phyloP scores from a whole-genome alignment of 139 green algal genomes.

The Monoraphidium neglectum region DNA sequence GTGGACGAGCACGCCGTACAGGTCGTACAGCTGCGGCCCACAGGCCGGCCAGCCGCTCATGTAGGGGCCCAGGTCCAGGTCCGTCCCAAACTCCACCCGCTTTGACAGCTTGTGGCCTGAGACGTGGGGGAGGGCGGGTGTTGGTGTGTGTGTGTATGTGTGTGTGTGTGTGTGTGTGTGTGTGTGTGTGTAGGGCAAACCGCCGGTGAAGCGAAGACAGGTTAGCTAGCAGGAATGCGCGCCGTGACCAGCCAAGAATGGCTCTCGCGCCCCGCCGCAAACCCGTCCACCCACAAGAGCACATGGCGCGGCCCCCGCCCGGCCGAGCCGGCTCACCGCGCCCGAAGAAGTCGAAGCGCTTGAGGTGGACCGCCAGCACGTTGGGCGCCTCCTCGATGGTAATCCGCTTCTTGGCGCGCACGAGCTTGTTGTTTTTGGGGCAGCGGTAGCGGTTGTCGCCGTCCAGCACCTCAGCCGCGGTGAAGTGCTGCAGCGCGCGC shows the following conservation, averaged over 20 bases:
- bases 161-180: too few species aligned
- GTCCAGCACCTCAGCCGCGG: conserved; percentile 75
- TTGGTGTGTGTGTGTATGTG: too few species aligned
- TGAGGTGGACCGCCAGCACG: conserved; percentile 87
- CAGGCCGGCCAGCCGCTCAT: conserved; percentile 36
- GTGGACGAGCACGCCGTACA: conserved; percentile 94
- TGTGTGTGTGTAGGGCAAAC: too few species aligned
- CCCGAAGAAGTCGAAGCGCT: conserved; percentile 87
- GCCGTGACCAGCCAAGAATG: too few species aligned
- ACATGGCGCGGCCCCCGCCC: too few species aligned
- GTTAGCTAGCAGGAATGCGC: too few species aligned
- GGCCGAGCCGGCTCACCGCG: neutral
- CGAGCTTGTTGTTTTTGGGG: conserved; percentile 76
- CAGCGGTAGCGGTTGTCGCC: conserved; percentile 82
- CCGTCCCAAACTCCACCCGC: conserved; percentile 75
- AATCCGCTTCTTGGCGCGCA: conserved; percentile 82
- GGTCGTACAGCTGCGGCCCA: conserved; percentile 65
- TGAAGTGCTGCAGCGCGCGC: conserved; percentile 81
- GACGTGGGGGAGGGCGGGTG: too few species aligned
- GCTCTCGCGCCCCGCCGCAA: too few species aligned
- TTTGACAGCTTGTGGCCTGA: conserved; percentile 49
- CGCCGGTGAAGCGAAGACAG: too few species aligned
- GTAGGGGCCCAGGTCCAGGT: conserved; percentile 83
- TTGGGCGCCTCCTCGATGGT: conserved; percentile 79
- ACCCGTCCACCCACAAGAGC: too few species aligned